Evolutionary conservation across 768 basidiomycete species (phyloP).

Genomic region (Xanthoconium stramineum): DNA sequence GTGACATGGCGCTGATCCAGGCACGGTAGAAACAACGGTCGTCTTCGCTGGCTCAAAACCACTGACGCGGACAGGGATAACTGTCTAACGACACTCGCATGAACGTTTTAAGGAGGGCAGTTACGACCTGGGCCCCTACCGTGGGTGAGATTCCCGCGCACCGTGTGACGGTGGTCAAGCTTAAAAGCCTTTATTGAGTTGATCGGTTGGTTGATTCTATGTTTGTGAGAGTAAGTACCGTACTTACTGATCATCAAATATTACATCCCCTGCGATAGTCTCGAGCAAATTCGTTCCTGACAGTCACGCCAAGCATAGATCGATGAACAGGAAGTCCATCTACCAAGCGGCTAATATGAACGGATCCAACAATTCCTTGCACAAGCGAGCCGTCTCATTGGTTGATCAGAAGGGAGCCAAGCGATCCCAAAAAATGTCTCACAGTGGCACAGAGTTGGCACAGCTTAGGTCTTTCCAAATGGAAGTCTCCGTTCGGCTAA

Average conservation of each 20-base stretch:
- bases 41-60: background rate
- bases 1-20: background rate
- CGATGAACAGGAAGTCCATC: too few relatives aligned
- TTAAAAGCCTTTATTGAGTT: background rate
- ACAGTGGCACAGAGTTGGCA: too few relatives aligned
- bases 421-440: too few relatives aligned
- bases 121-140: background rate
- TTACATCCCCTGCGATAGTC: background rate
- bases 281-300: too few relatives aligned
- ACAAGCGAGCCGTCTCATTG: too few relatives aligned
- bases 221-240: too few relatives aligned
- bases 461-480: too few relatives aligned
- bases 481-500: too few relatives aligned
- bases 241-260: background rate
- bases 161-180: background rate
- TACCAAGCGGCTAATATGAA: too few relatives aligned
- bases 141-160: conserved; percentile 11
- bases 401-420: too few relatives aligned
- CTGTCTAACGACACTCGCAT: background rate
- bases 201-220: background rate
- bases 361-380: too few relatives aligned
- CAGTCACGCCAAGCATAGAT: too few relatives aligned
- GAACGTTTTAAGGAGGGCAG: background rate
- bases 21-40: background rate
- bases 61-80: background rate